Percentiles rank a stretch among this genome's conserved stretches.
phyloP scores from a whole-genome alignment of 2,329 filamentous ascomycete genomes.

The Cryphonectria nitschkei region DNA sequence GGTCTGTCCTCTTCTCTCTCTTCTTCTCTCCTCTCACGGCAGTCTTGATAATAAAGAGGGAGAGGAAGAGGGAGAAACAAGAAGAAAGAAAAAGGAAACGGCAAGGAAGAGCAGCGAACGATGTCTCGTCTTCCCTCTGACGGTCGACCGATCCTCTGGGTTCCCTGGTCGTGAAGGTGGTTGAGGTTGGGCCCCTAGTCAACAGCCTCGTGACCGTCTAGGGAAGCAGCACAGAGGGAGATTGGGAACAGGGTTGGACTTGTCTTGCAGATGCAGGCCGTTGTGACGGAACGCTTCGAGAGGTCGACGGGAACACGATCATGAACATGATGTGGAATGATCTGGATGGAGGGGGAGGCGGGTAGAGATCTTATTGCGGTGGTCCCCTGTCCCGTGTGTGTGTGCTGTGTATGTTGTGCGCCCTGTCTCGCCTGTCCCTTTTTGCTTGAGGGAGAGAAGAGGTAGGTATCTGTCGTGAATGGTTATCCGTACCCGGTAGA shows the following conservation, averaged over 20 bases:
- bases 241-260: slow-evolving; percentile 2
- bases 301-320: background rate
- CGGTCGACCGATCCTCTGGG: background rate
- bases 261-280: slow-evolving; percentile 1
- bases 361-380: background rate
- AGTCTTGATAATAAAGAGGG: background rate
- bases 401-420: background rate
- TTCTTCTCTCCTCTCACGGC: slow-evolving; percentile 4
- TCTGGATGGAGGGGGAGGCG: slow-evolving; percentile 6
- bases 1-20: slow-evolving; percentile 14
- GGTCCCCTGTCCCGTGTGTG: slow-evolving; percentile 1
- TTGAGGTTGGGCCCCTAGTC: background rate
- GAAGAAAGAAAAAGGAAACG: background rate
- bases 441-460: slow-evolving; percentile 28
- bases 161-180: background rate
- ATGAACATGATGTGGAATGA: slow-evolving; percentile 4
- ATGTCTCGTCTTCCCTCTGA: background rate
- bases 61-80: background rate
- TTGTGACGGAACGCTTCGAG: background rate
- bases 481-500: background rate
- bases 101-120: background rate
- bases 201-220: slow-evolving; percentile 2
- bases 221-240: background rate
- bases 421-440: slow-evolving; percentile 25
- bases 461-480: slow-evolving; percentile 7